Evolutionary conservation across 83 land plant genomes (phyloP), one percentile per base, ranked within the genome.

Genomic region (Isoetes engelmannii): DNA sequence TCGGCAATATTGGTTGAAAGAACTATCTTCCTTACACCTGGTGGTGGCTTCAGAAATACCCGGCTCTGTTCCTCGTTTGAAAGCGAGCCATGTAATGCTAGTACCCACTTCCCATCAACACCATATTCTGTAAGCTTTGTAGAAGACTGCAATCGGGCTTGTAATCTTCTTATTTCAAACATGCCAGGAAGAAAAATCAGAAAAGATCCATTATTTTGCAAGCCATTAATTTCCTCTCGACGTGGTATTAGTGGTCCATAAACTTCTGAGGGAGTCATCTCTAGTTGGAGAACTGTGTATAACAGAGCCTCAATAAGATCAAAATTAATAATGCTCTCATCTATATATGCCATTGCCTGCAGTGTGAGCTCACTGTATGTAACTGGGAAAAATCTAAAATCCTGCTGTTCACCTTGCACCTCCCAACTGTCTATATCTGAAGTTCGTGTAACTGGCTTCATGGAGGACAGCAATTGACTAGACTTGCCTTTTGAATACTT

Each of bases 301-400:
- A 77, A 45, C 45, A 77, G 41, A 17, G 46, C 17, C 51, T 77
- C 80, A 50, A 77, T 77, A 48, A 77, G 71, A 47, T 77, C 80
- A 53, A 54, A 73, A 56, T 77, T 77, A 55, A 73, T 75, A 13
- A 73, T 73, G 48, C 79, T 77, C 72, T 73, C 65, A 46, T 77
- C 80, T 19, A 77, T 70, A 4, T 21, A 45, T 46, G 17, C 55
- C 46, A 77, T 53, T 50, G 77, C 57, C 28, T 57, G 78, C 37
- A 65, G 50, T 45, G 80, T 77, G 44, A 55, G 48, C 69, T 73
- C 66, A 60, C 77, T 73, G 72, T 77, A 73, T 41, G 45, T 21
- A 12, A 48, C 77, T 20, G 53, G 18, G 49, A 49, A 56, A 54
- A 41, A 4, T 7, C 20, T 50, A 44, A 9, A 55, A 47, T n/a